A percentile compares a stretch with the other conserved stretches of the same genome.
These are phyloP conservation scores for Colletotrichum aenigma DNA, from an alignment of 2,329 filamentous ascomycete species.

Conservation along the genomic window DNA sequence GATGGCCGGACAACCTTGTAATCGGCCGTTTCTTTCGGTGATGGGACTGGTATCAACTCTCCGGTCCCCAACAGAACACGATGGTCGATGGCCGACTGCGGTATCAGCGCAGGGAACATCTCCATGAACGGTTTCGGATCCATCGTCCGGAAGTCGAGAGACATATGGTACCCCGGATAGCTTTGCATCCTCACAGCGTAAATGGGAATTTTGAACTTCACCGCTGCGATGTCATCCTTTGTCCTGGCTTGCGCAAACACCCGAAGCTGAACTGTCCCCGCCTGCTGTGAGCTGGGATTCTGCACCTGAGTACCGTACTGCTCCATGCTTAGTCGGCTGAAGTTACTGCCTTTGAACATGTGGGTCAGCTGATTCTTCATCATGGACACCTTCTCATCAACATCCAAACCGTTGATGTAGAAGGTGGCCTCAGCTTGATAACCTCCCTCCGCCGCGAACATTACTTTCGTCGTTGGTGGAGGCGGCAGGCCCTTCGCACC, in stretches of 20 bases:
- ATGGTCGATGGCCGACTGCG: conserved; percentile 29
- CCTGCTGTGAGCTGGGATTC: conserved; percentile 27
- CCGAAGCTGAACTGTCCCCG: conserved; percentile 24
- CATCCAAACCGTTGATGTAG: conserved; percentile 18
- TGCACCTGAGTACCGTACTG: conserved; percentile 23
- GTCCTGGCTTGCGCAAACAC: conserved; percentile 29
- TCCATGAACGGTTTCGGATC: conserved; percentile 46
- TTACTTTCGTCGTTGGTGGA: conserved; percentile 55
- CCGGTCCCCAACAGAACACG: conserved; percentile 20
- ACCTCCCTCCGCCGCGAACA: conserved; percentile 53
- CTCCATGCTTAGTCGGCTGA: conserved; percentile 38
- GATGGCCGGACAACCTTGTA: conserved; percentile 8
- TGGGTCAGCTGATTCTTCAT: conserved; percentile 25
- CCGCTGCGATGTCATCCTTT: conserved; percentile 22
- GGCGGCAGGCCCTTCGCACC: conserved; percentile 46
- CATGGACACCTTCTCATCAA: conserved; percentile 25
- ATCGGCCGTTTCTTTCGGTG: background rate
- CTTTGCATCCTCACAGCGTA: conserved; percentile 45
- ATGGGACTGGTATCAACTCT: background rate
- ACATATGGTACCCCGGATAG: conserved; percentile 48
- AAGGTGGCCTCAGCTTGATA: conserved; percentile 43
- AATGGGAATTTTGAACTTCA: conserved; percentile 33
- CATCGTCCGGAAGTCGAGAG: conserved; percentile 47
- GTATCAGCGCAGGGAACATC: conserved; percentile 41
- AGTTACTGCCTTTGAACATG: conserved; percentile 31